Evolutionary conservation across 768 basidiomycete genomes (phyloP), one percentile per base, ranked within the genome.

Genomic region (Leccinum rimulosum): DNA sequence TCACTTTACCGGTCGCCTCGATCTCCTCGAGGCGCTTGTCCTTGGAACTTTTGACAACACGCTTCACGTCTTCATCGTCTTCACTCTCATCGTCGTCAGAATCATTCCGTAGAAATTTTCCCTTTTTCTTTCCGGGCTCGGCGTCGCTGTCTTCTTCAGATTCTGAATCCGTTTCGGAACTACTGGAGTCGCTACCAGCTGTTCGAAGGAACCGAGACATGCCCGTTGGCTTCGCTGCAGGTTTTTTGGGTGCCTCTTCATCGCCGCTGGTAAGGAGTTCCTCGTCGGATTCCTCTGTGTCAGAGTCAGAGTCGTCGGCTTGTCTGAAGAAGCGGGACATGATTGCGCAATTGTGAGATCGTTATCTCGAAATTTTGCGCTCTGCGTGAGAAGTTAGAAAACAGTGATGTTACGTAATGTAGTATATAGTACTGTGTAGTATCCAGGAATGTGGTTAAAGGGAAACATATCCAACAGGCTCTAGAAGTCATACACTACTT

Each of bases 11-110:
- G 3, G 89, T 89, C 1, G 85, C 85, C 74, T 98, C 95, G 86
- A 98, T 95, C 80, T 98, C 97, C 51, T 89, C 93, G 69, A 95
- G 74, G 55, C 95, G 82, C 74, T 93, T 95, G 74, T 95, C 92
- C 67, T 89, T 89, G 43, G 96, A 95, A 70, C 91, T 93, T 60
- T 84, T 82, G 50, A 90, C 83, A 36, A 87, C 84, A 17, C 83
- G 82, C 66, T 80, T 84, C 38, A 85, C 85, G 53, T 87, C 89
- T 22, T 89, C 91, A 49, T 91, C 89, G 14, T 91, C 88, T 28
- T 74, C 84, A 63, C 74, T 84, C 55, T 78, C 84, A 14, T 77
- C 79, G 19, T 78, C 80, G 30, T 78, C 81, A 33, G 79, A 79
- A 51, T 81, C 83, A 50, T 74, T 76, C 35, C 70, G 73, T 52